A percentile compares a stretch with the other conserved stretches of the same genome.
These are phyloP conservation scores for Zygosaccharomyces pseudobailii DNA, from an alignment of 1,139 yeast species.

Conservation along the genomic window DNA sequence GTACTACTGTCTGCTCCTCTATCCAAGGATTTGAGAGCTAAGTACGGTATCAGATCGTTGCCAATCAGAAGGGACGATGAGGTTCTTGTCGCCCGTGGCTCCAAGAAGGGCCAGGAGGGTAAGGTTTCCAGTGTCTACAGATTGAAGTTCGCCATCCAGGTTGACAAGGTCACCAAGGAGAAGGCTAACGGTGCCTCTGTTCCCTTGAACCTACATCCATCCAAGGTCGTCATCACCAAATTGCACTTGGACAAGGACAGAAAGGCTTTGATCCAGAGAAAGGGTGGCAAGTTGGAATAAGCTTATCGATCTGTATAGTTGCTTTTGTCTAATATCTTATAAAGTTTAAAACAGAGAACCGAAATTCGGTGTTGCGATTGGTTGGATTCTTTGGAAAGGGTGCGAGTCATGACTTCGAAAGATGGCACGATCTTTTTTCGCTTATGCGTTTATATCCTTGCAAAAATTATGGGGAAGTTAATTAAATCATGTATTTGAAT, in stretches of 20 bases:
- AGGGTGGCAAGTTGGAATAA: slow-evolving; percentile 81
- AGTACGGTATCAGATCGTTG: slow-evolving; percentile 92
- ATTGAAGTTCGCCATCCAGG: slow-evolving; percentile 94
- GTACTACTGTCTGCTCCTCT: slow-evolving; percentile 96
- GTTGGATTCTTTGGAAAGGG: not conserved
- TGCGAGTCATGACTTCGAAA: not conserved
- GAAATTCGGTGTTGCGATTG: not conserved
- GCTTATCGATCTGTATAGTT: slow-evolving; percentile 14
- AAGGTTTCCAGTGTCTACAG: slow-evolving; percentile 98
- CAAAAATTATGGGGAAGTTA: not conserved
- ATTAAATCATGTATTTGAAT: not conserved
- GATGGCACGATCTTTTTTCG: not conserved
- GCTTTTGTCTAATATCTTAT: slow-evolving; percentile 11
- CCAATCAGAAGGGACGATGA: slow-evolving; percentile 99
- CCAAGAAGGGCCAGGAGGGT: slow-evolving; percentile 99
- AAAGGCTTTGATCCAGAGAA: slow-evolving; percentile 92
- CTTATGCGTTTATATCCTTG: not conserved
- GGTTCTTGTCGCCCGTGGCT: slow-evolving; percentile 95
- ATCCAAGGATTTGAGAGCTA: slow-evolving; percentile 97
- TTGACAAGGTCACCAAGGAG: slow-evolving; percentile 96
- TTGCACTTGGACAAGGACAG: slow-evolving; percentile 98
- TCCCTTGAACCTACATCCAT: slow-evolving; percentile 97
- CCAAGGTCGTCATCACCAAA: slow-evolving; percentile 98
- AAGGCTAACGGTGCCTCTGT: slow-evolving; percentile 98
- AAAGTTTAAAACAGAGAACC: not conserved